Evolutionary conservation across 2,329 filamentous ascomycete species (phyloP), one percentile per base, ranked within the genome.

Genomic region (Penicillium sp.): DNA sequence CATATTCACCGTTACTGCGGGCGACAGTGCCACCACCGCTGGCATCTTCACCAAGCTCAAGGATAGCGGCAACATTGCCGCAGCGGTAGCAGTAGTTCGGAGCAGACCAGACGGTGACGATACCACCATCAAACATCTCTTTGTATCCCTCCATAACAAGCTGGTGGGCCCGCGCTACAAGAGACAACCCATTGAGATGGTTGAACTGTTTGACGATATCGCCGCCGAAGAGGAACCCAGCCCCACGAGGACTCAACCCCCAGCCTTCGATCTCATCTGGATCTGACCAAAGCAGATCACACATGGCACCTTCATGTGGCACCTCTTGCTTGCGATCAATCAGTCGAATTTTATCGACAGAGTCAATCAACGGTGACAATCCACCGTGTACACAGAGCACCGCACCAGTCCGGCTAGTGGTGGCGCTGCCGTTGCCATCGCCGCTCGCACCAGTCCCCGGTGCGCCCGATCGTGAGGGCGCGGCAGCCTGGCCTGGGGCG

Each of bases 91-190:
- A 97, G 79, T 97, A 97, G 73, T 97, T 97, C 1, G 92, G 92
- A 10, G 92, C 92, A 0, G 90, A 95, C 93, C 94, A 99, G n/a
- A 99, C 94, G 0, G 94, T 99, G 40, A 97, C 94, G 61, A 99
- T 97, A 46, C 87, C 90, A 14, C 87, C 89, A 71, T 96, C 91
- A 69, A 97, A 99, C 92, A 97, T 97, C 73, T 97, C 94, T 77
- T 97, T 97, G 76, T 97, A 99, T 0, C 94, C 94, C 73, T 99
- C 94, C 94, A 97, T 99, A 62, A 99, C 94, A 22, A 99, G 85
- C 74, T 99, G 94, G 72, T 99, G 94, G 1, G 94, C 94, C 53
- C 94, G 86, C 18, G 93, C 94, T 62, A 99, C 94, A 50, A 99
- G 82, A 22, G 88, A 91, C 29, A 99, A 82, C 69, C 96, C 90